Percentiles rank a stretch among this genome's conserved stretches.
These are phyloP conservation scores for Volvox africanus DNA, from an alignment of 139 green algal species.

Conservation along the genomic window DNA sequence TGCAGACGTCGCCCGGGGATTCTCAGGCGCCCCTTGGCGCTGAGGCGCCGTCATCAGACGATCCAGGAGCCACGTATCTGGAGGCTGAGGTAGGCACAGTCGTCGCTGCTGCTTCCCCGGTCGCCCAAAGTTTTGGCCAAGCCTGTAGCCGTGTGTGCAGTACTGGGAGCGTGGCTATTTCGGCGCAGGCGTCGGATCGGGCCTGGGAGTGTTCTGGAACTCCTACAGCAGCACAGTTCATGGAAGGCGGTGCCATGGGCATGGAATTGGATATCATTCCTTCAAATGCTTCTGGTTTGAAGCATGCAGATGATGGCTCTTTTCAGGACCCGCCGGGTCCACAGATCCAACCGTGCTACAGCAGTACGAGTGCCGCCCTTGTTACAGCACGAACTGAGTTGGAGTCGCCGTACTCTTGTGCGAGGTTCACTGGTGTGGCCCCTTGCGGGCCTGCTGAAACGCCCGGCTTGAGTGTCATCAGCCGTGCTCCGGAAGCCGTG, in stretches of 20 bases:
- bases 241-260: too few species aligned
- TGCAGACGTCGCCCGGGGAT: not conserved
- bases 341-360: not conserved
- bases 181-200: not conserved
- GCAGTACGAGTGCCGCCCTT: not conserved
- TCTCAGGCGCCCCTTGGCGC: too few species aligned
- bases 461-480: not conserved
- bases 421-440: not conserved
- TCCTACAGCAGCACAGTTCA: not conserved
- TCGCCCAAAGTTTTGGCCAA: not conserved
- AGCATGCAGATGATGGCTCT: not conserved
- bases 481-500: not conserved
- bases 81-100: not conserved
- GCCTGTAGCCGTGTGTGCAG: not conserved
- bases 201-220: not conserved
- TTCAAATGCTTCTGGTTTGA: not conserved
- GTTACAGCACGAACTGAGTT: not conserved
- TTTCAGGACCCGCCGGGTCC: not conserved
- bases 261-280: not conserved
- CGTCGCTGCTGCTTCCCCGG: too few species aligned
- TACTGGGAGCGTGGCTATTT: not conserved
- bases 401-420: not conserved
- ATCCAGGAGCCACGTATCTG: not conserved
- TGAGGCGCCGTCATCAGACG: not conserved
- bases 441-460: not conserved